A percentile compares a stretch with the other conserved stretches of the same genome.
Evolutionary conservation across 352 stramenopile species (phyloP).

Genomic region (Phytophthora melonis): DNA sequence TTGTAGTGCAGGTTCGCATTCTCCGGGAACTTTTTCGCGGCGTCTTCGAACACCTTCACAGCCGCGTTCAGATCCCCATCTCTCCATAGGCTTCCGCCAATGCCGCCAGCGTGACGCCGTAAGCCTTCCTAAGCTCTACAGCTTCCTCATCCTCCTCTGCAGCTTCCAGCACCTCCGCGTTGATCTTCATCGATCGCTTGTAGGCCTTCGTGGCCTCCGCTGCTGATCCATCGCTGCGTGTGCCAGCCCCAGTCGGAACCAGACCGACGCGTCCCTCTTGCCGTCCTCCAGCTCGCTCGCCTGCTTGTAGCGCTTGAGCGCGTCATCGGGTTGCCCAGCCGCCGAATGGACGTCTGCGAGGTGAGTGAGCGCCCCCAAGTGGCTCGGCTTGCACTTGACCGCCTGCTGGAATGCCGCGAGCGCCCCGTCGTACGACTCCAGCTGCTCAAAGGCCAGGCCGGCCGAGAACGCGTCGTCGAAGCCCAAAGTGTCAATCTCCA

Average conservation of each 20-base stretch:
- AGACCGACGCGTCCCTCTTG: conserved; percentile 54
- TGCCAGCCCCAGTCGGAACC: conserved; percentile 60
- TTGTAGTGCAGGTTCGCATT: conserved; percentile 78
- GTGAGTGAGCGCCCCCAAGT: conserved; percentile 57
- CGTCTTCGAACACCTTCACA: conserved; percentile 58
- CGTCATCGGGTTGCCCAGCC: conserved; percentile 40
- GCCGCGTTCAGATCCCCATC: conserved; percentile 59
- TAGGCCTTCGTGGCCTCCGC: conserved; percentile 48
- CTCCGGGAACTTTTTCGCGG: conserved; percentile 40
- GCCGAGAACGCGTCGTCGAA: conserved; percentile 71
- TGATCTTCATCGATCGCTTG: conserved; percentile 44
- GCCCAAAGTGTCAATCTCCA: conserved; percentile 56
- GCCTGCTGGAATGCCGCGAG: conserved; percentile 54
- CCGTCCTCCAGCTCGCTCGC: conserved; percentile 45
- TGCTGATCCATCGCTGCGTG: conserved; percentile 50
- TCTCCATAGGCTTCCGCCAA: conserved; percentile 66
- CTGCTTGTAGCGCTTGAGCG: conserved; percentile 48
- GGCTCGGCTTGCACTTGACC: conserved; percentile 45
- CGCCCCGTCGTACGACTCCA: conserved; percentile 61
- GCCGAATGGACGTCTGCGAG: conserved; percentile 60
- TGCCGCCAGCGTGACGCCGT: conserved; percentile 60
- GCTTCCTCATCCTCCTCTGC: conserved; percentile 17
- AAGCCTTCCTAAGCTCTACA: conserved; percentile 49
- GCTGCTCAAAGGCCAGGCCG: conserved; percentile 73
- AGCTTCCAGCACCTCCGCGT: conserved; percentile 29